Evolutionary conservation across 345 rosid species (phyloP).

Genomic region (Salix caprea): DNA sequence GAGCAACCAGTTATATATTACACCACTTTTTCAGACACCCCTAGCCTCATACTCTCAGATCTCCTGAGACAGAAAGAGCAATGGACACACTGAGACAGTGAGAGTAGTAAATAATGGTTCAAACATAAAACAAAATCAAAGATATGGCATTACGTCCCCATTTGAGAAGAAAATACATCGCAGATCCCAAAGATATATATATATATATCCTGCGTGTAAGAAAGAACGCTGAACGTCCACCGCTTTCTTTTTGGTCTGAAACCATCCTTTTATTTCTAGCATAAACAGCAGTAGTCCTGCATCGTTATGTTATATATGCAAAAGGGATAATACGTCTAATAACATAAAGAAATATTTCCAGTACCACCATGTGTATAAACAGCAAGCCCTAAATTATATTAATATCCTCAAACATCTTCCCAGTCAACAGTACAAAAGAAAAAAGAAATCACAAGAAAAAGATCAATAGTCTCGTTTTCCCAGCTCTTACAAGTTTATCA

Average conservation of each 20-base stretch:
- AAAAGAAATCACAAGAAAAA: constrained; percentile 1
- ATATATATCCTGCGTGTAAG: neutral
- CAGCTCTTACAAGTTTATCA: constrained; percentile 24
- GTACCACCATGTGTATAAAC: neutral
- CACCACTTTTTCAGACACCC: no score
- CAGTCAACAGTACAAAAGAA: neutral
- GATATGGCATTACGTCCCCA: constrained; percentile 9
- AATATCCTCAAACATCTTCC: neutral
- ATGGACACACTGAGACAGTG: constrained; percentile 25
- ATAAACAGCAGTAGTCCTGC: constrained; percentile 13
- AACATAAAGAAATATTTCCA: no score
- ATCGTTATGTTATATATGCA: constrained; percentile 11
- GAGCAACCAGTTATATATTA: constrained; percentile 37
- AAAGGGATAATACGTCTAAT: neutral
- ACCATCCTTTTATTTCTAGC: constrained; percentile 9
- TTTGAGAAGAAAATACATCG: constrained; percentile 27
- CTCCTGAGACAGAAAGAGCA: constrained; percentile 19
- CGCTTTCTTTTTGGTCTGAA: constrained; percentile 3
- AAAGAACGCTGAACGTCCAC: neutral
- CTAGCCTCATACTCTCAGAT: neutral
- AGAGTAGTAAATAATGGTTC: constrained; percentile 33
- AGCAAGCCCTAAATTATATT: constrained; percentile 1
- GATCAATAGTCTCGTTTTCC: constrained; percentile 5
- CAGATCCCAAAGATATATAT: constrained; percentile 44
- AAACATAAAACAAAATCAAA: constrained; percentile 42